Base-by-base conservation (phyloP, 177 flowering plant species). In the Vitis hybrid region DNA sequence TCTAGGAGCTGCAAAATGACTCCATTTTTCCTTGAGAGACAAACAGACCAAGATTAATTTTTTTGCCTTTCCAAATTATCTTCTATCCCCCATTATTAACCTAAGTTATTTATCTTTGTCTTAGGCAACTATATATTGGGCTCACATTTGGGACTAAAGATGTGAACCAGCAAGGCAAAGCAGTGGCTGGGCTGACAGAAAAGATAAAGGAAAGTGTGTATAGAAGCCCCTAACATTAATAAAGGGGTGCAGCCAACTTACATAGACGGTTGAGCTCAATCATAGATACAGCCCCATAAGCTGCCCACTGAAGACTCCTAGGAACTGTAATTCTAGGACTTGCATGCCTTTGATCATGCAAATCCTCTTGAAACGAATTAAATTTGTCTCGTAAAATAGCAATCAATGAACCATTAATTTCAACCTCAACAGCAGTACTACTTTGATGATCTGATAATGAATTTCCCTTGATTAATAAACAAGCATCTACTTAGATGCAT, bases 71-170 rank as follows among this genome's bases (percentile, higher is more conserved):
- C 4, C 49, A 4, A n/a, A 15, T 32, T 3, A 13, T 39, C 45
- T 39, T 39, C 45, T 26, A 39, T 39, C 45, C 0, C 8, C 45
- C 45, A 39, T 39, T 39, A 39, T 39, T 5, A 39, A 39, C 1
- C 45, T 6, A 39, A 26, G 19, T 71, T 68, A 73, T 62, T 74
- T 74, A 52, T 69, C 60, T 6, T 23, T 85, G 84, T 94, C 97
- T 75, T 86, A 91, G 62, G 94, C 98, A 72, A 90, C 98, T 60
- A 95, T 90, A 50, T 95, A 91, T 79, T 95, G 99, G 62, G 98
- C 80, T 95, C 97, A 81, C 99, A 95, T 80, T 93, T 93, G 2
- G 98, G 92, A 75, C 98, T 90, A 69, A 95, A 80, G 6, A 93
- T 88, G 60, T 92, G 85, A 30, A 91, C 96, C 77, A 95, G 79